Conservation (phyloP, 441 rosid genomes). For the Corymbia calophylla region DNA sequence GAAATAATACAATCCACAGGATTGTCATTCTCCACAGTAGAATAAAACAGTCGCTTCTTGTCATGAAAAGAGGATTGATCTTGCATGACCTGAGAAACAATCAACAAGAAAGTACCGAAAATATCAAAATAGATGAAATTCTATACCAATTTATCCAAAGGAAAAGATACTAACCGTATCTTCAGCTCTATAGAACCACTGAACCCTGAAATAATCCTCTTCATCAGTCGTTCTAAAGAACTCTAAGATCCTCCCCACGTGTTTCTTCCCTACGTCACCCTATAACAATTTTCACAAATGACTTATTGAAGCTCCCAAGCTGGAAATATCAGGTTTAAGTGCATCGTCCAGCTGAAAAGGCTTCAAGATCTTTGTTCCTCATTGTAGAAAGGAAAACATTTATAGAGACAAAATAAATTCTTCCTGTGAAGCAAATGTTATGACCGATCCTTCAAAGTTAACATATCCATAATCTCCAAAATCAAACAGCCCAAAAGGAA, state of each 20-base stretch:
- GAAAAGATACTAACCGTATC: conserved; percentile 58
- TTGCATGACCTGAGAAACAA: conserved; percentile 46
- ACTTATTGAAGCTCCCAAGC: neutral
- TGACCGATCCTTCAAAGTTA: neutral
- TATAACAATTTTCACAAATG: conserved; percentile 23
- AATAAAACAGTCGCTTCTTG: conserved; percentile 73
- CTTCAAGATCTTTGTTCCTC: neutral
- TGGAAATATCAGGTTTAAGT: neutral
- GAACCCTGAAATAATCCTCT: conserved; percentile 76
- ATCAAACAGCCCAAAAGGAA: neutral
- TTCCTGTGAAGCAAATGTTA: neutral
- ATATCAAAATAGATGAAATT: neutral
- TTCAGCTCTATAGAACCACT: conserved; percentile 89
- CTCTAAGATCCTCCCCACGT: conserved; percentile 71
- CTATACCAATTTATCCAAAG: neutral
- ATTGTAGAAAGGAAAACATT: neutral
- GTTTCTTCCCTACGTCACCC: conserved; percentile 57
- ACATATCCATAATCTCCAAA: neutral
- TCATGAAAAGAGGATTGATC: conserved; percentile 58
- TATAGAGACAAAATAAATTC: neutral
- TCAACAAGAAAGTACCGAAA: conserved; percentile 3
- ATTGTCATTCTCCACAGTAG: conserved; percentile 85
- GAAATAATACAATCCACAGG: conserved; percentile 73
- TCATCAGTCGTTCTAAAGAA: conserved; percentile 66
- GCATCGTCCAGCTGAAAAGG: neutral